Conservation (phyloP, 352 stramenopile genomes). For the Globisporangium apiculatum region DNA sequence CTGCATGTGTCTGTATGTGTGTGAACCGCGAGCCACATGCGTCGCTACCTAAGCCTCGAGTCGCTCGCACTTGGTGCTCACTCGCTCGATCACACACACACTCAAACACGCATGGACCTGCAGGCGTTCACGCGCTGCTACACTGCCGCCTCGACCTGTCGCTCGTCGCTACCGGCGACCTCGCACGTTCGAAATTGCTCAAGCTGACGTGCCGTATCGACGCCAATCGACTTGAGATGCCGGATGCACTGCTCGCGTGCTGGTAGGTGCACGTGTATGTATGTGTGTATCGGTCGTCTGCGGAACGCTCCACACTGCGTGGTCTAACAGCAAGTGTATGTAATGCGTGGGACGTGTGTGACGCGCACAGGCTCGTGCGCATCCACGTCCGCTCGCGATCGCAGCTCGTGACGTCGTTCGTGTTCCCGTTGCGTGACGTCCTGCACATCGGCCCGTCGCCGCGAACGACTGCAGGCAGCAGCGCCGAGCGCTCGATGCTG, state of each 20-base stretch:
- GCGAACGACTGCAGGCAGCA: background rate
- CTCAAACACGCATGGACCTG: background rate
- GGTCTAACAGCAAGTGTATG: no score
- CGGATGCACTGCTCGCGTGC: slow-evolving; percentile 8
- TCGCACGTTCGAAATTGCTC: slow-evolving; percentile 8
- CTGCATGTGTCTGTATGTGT: no score
- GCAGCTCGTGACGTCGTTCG: slow-evolving; percentile 23
- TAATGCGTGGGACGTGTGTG: background rate
- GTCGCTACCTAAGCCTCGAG: no score
- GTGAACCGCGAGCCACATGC: no score
- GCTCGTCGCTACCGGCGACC: background rate
- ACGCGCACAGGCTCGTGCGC: slow-evolving; percentile 20
- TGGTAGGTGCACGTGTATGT: slow-evolving; percentile 7
- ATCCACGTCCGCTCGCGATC: slow-evolving; percentile 25
- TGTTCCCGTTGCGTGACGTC: slow-evolving; percentile 24
- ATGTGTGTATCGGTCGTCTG: background rate
- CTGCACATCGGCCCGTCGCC: background rate
- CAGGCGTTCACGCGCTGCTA: slow-evolving; percentile 11
- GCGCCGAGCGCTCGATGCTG: slow-evolving; percentile 18
- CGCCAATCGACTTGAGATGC: slow-evolving; percentile 4
- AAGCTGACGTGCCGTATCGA: slow-evolving; percentile 11
- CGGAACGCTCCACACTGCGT: background rate
- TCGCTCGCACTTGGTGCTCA: no score
- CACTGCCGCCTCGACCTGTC: slow-evolving; percentile 7
- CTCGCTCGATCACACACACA: no score